A percentile compares a stretch with the other conserved stretches of the same genome.
Evolutionary conservation across 2,329 filamentous ascomycete genomes (phyloP).

Genomic region (Sarocladiaceae sp.): DNA sequence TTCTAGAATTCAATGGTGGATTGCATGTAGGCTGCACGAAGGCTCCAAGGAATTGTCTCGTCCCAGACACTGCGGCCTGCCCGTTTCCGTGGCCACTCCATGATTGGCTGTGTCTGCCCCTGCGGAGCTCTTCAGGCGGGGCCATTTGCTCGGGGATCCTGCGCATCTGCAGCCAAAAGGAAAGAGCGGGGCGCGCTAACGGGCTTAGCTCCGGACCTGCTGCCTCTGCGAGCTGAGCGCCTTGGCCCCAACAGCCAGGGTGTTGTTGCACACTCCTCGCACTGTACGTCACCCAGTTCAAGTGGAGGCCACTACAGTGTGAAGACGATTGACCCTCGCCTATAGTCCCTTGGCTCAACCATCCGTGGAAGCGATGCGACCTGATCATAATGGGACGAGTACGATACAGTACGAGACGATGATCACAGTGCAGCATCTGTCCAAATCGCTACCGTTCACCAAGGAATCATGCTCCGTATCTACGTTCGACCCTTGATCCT

Average conservation of each 20-base stretch:
- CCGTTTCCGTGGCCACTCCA: neutral
- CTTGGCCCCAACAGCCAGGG: neutral
- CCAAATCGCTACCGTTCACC: too few species aligned
- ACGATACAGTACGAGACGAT: too few species aligned
- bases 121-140: neutral
- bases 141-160: neutral
- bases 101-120: neutral
- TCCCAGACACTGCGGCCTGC: neutral
- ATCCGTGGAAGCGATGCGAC: too few species aligned
- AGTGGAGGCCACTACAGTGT: neutral
- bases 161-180: constrained; percentile 2
- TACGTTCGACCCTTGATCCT: neutral
- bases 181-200: neutral
- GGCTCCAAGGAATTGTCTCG: neutral
- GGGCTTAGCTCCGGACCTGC: constrained; percentile 5
- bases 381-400: too few species aligned
- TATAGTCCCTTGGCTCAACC: too few species aligned
- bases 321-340: too few species aligned
- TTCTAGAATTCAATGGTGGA: too few species aligned
- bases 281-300: neutral
- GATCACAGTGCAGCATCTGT: too few species aligned
- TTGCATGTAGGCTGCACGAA: too few species aligned
- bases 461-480: too few species aligned
- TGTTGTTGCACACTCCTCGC: neutral
- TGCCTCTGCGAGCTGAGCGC: neutral